Conservation (phyloP, 768 basidiomycete genomes). For the Sporobolomyces phaffii region DNA sequence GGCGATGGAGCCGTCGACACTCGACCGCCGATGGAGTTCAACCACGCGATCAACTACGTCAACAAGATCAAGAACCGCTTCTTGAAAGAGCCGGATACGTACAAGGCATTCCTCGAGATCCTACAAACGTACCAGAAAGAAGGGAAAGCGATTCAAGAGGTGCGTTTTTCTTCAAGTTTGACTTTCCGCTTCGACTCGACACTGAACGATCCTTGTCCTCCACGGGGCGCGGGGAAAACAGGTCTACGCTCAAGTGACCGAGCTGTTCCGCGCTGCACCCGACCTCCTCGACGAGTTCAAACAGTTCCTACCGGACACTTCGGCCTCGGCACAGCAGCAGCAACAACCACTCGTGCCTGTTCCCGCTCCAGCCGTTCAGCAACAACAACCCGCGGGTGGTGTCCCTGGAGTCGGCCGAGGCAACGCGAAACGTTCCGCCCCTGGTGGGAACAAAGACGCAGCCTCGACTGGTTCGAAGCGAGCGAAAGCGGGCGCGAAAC, state of each 20-base stretch:
- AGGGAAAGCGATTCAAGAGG: slow-evolving; percentile 55
- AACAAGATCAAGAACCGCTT: slow-evolving; percentile 97
- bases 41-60: slow-evolving; percentile 94
- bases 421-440: slow-evolving; percentile 16
- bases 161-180: slow-evolving; percentile 48
- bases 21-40: slow-evolving; percentile 43
- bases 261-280: slow-evolving; percentile 41
- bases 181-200: neutral
- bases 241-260: slow-evolving; percentile 43
- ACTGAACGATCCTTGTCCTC: neutral
- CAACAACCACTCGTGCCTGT: neutral
- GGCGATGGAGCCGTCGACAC: neutral
- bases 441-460: neutral
- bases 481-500: neutral
- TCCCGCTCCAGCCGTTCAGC: neutral
- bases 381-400: neutral
- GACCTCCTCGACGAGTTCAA: slow-evolving; percentile 45
- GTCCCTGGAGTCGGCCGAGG: neutral
- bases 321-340: slow-evolving; percentile 25
- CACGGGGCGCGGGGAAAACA: too few species aligned
- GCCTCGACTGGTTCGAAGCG: slow-evolving; percentile 1
- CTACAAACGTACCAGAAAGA: slow-evolving; percentile 55
- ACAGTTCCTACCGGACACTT: slow-evolving; percentile 43
- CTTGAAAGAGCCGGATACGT: slow-evolving; percentile 73
- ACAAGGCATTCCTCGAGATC: slow-evolving; percentile 52